phyloP scores from a whole-genome alignment of 2,329 filamentous ascomycete species.

The Cordyceps pruinosa region DNA sequence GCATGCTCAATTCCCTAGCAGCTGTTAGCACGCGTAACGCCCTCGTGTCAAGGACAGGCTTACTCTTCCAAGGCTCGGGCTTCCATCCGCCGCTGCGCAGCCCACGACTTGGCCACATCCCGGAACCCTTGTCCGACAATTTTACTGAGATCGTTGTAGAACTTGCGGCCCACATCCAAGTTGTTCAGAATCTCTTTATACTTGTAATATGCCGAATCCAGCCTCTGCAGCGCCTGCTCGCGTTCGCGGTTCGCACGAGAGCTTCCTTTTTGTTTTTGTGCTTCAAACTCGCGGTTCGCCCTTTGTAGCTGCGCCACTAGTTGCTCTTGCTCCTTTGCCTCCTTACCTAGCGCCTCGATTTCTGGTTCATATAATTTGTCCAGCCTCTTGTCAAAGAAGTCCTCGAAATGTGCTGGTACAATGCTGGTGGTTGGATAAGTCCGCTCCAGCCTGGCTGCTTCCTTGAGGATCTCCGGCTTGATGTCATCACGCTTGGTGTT shows the following conservation, averaged over 20 bases:
- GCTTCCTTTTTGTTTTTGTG: conserved; percentile 61
- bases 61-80: conserved; percentile 72
- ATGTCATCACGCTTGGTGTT: conserved; percentile 86
- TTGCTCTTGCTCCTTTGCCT: conserved; percentile 69
- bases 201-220: conserved; percentile 89
- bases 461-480: conserved; percentile 71
- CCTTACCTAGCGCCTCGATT: conserved; percentile 60
- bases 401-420: conserved; percentile 84
- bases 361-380: conserved; percentile 72
- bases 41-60: conserved; percentile 22
- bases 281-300: conserved; percentile 71
- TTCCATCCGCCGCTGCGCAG: conserved; percentile 72
- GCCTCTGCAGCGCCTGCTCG: conserved; percentile 75
- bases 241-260: conserved; percentile 59
- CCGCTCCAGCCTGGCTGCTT: conserved; percentile 78
- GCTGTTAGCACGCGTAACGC: conserved; percentile 6
- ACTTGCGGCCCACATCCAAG: conserved; percentile 83
- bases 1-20: conserved; percentile 45
- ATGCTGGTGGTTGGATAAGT: conserved; percentile 79
- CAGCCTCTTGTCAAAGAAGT: conserved; percentile 78
- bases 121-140: conserved; percentile 75
- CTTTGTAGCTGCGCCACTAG: conserved; percentile 62
- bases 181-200: conserved; percentile 96
- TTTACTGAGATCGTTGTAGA: conserved; percentile 91
- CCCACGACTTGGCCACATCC: conserved; percentile 70